phyloP scores from a whole-genome alignment of 768 basidiomycete species.

The Peribolospora baueri region DNA sequence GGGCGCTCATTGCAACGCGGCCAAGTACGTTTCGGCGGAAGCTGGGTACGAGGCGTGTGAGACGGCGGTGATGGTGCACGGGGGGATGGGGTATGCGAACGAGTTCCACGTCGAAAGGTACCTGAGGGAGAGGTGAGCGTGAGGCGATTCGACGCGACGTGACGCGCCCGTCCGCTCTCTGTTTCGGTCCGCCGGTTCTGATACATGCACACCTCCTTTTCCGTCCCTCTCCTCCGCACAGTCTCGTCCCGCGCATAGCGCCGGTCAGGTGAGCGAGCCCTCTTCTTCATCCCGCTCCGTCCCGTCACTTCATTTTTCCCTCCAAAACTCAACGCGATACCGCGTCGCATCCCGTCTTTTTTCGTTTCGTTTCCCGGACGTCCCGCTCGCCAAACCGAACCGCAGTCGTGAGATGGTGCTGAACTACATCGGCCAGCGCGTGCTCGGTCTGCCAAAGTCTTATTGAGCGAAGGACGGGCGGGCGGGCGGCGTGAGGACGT shows the following conservation, averaged over 20 bases:
- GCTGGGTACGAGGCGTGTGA: conserved; percentile 12
- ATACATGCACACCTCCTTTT: too few species aligned
- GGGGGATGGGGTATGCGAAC: conserved; percentile 10
- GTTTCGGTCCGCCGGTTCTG: background rate
- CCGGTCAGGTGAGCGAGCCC: conserved; percentile 5
- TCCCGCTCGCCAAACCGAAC: too few species aligned
- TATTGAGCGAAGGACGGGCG: too few species aligned
- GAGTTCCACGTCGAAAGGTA: conserved; percentile 6
- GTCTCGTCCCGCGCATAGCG: conserved; percentile 8
- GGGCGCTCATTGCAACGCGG: conserved; percentile 10
- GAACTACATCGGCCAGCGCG: background rate
- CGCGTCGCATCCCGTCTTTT: too few species aligned
- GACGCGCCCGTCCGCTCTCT: background rate
- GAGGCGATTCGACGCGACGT: too few species aligned
- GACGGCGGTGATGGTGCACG: conserved; percentile 7
- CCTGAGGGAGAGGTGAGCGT: background rate
- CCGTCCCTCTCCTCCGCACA: background rate
- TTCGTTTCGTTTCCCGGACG: too few species aligned
- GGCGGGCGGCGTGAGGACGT: too few species aligned
- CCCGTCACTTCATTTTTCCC: too few species aligned
- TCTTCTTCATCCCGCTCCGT: too few species aligned
- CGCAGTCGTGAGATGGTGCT: background rate
- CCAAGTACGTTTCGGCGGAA: conserved; percentile 12
- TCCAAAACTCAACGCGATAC: too few species aligned
- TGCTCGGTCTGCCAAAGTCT: background rate